A percentile compares a stretch with the other conserved stretches of the same genome.
These are phyloP conservation scores for Mycosphaerelloides madeirae DNA, from an alignment of 2,329 filamentous ascomycete species.

Conservation along the genomic window DNA sequence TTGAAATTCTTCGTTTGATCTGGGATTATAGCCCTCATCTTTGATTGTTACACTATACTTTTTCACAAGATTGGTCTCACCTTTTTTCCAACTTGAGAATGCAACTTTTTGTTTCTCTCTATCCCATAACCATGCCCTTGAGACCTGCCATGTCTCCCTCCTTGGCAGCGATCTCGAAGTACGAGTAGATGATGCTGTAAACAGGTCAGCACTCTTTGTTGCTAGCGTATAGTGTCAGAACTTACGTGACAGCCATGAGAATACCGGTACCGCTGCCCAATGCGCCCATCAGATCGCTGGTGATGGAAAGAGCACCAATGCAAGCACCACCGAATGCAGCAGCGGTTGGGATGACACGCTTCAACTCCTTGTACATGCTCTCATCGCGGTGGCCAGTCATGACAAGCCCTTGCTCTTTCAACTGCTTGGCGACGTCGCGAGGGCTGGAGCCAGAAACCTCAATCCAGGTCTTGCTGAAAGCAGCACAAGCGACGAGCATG, in stretches of 20 bases:
- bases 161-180: conserved; percentile 98
- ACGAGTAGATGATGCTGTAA: conserved; percentile 90
- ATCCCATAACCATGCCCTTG: conserved; percentile 60
- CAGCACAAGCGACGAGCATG: conserved; percentile 94
- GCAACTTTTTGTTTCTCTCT: neutral
- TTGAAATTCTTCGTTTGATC: neutral
- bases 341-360: conserved; percentile 97
- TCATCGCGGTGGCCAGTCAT: conserved; percentile 99
- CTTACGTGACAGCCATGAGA: conserved; percentile 95
- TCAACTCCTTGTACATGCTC: conserved; percentile 99
- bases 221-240: conserved; percentile 6
- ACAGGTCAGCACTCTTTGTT: conserved; percentile 26
- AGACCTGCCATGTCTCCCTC: conserved; percentile 88
- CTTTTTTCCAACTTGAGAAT: conserved; percentile 15
- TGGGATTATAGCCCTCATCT: neutral
- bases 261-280: conserved; percentile 97
- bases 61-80: conserved; percentile 18
- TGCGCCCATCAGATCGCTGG: conserved; percentile 91
- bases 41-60: conserved; percentile 10
- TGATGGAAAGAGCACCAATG: conserved; percentile 94
- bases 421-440: conserved; percentile 96
- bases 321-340: conserved; percentile 98
- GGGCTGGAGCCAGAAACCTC: conserved; percentile 97
- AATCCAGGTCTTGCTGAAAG: conserved; percentile 99
- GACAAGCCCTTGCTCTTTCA: conserved; percentile 98